Conservation (phyloP, 495 filamentous ascomycete species). For the Aspergillus sparsus region DNA sequence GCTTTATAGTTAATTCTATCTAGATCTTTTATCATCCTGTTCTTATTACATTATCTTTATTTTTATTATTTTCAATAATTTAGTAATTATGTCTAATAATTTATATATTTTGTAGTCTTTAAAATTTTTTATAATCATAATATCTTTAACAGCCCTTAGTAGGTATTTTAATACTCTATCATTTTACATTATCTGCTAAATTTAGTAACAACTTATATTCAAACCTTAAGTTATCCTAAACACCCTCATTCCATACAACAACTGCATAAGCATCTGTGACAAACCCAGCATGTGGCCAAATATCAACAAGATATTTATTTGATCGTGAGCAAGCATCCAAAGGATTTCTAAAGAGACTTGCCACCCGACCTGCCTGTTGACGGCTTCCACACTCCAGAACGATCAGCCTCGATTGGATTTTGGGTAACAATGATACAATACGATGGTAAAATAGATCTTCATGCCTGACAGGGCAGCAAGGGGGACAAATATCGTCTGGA, state of each 20-base stretch:
- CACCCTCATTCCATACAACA: conserved; percentile 4
- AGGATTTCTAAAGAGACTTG: conserved; percentile 23
- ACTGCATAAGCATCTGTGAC: conserved; percentile 13
- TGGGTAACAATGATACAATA: conserved; percentile 30
- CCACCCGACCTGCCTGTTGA: conserved; percentile 38
- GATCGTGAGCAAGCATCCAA: background rate
- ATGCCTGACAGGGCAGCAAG: background rate
- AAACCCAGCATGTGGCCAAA: conserved; percentile 14
- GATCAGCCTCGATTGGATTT: conserved; percentile 28
- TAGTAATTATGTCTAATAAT: no score
- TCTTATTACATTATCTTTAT: no score
- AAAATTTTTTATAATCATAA: no score
- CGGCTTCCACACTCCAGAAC: conserved; percentile 44
- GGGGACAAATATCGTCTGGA: conserved; percentile 10
- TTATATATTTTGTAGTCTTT: no score
- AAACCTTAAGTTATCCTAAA: background rate
- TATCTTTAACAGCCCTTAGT: no score
- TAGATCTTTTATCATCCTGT: no score
- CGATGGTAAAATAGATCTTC: conserved; percentile 46
- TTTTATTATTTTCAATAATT: no score
- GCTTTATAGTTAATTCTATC: no score
- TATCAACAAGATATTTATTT: background rate
- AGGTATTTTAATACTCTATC: no score
- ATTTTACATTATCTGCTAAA: no score
- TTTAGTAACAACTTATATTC: no score